Base-by-base conservation (phyloP, 1,284 basidiomycete genomes). In the Polyporus tsugae region DNA sequence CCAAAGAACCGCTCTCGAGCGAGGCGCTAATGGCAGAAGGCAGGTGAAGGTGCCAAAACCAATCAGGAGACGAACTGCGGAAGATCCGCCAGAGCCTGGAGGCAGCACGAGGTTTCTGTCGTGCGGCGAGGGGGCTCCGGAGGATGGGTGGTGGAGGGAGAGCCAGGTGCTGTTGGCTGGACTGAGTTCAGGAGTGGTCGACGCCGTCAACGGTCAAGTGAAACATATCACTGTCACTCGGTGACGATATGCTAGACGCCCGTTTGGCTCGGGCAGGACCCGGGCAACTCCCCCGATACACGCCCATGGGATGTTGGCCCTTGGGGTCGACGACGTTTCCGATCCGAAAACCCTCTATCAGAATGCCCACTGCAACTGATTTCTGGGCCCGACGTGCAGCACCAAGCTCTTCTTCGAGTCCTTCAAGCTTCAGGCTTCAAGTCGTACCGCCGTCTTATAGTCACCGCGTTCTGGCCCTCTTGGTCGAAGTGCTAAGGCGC, bases 1-100 rank as follows among this genome's bases (percentile, higher is more conserved):
- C 67, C 63, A 66, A 69, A 67, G 67, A 69, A 65, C 62, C 62
- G 63, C 64, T 65, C 58, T 49, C 68, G 64, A 66, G 70, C 64
- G 64, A 69, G 53, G 72, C 72, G 70, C 70, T 49, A 64, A 62
- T 9, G 49, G 60, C 60, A 59, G 65, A 42, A 60, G 60, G 65
- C 62, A 60, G 53, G 63, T 60, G 57, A 39, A 67, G 46, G 65
- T 46, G 66, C 55, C 35, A 58, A 64, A 58, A 60, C 63, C 11
- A 65, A 67, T 63, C 59, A 65, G 59, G 64, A 33, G 42, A 57
- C 41, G 38, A 41, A 11, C 53, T 42, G 62, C 41, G 62, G 59
- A 58, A 33, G 62, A 59, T 60, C 62, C 42, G 19, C 55, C 55
- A 38, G 55, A 38, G 38, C 38, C 58, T 60, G n/a, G 58, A 60